These are phyloP conservation scores for Gossypium stocksii DNA, from an alignment of 345 rosid species.

Conservation along the genomic window DNA sequence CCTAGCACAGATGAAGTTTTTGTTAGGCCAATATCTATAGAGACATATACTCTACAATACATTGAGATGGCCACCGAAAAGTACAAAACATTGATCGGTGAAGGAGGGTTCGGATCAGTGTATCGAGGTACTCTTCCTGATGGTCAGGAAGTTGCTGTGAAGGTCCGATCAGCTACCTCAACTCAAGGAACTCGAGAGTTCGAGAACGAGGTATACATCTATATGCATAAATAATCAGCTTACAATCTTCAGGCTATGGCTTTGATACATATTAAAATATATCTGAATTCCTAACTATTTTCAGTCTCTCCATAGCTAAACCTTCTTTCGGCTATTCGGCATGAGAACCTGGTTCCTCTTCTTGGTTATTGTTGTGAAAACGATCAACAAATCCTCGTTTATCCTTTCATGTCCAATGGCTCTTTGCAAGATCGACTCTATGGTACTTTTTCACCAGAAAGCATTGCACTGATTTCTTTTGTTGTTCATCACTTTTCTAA, in stretches of 20 bases:
- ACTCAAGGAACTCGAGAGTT: constrained; percentile 55
- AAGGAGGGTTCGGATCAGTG: constrained; percentile 56
- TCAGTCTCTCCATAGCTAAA: constrained; percentile 39
- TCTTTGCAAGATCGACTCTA: constrained; percentile 69
- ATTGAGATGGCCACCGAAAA: constrained; percentile 46
- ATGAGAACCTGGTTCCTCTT: constrained; percentile 65
- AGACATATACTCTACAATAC: constrained; percentile 35
- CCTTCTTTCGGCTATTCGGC: constrained; percentile 59
- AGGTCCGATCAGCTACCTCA: constrained; percentile 55
- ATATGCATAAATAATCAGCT: constrained; percentile 1
- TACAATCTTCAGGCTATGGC: not conserved
- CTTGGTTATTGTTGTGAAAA: constrained; percentile 61
- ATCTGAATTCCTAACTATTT: constrained; percentile 5
- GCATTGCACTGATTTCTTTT: not conserved
- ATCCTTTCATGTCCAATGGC: constrained; percentile 74
- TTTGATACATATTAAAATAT: not conserved
- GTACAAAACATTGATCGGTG: constrained; percentile 43
- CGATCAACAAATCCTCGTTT: constrained; percentile 68
- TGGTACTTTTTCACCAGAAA: constrained; percentile 31
- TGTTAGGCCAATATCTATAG: constrained; percentile 41
- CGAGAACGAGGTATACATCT: constrained; percentile 44
- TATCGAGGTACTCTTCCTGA: constrained; percentile 45
- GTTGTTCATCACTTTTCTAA: constrained; percentile 7
- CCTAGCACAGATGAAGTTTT: constrained; percentile 31
- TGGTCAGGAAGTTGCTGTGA: constrained; percentile 54